Conservation (phyloP, 116 monocot genomes). For the Dioscorea cayenensis region DNA sequence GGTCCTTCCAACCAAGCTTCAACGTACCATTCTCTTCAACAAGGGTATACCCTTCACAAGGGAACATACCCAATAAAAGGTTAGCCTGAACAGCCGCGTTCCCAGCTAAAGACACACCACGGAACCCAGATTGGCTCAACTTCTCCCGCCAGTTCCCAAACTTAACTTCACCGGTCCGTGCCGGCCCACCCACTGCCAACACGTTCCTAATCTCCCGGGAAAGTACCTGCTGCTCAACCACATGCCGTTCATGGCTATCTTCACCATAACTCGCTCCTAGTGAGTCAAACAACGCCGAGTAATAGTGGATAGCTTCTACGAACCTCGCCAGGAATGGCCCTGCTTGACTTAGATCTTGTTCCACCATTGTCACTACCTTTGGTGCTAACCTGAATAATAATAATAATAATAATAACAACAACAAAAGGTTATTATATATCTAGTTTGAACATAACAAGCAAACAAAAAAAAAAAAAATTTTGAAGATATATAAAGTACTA, state of each 20-base stretch:
- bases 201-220: slow-evolving; percentile 95
- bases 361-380: slow-evolving; percentile 98
- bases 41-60: slow-evolving; percentile 83
- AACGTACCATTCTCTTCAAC: slow-evolving; percentile 87
- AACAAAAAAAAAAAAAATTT: no score
- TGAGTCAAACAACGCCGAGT: slow-evolving; percentile 93
- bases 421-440: no score
- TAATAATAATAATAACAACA: neutral
- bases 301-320: slow-evolving; percentile 98
- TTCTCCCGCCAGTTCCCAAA: slow-evolving; percentile 92
- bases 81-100: slow-evolving; percentile 86
- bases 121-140: slow-evolving; percentile 80
- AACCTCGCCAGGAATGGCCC: slow-evolving; percentile 81
- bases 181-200: slow-evolving; percentile 87
- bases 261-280: slow-evolving; percentile 87
- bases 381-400: slow-evolving; percentile 50
- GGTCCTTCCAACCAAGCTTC: slow-evolving; percentile 97
- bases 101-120: slow-evolving; percentile 66
- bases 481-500: slow-evolving; percentile 1
- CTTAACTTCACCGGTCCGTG: slow-evolving; percentile 78
- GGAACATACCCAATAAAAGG: slow-evolving; percentile 90
- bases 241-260: slow-evolving; percentile 82
- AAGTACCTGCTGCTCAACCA: slow-evolving; percentile 96
- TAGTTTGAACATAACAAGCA: no score
- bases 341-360: slow-evolving; percentile 84